A percentile compares a stretch with the other conserved stretches of the same genome.
Evolutionary conservation across 1,139 yeast species (phyloP).

Genomic region (Hyphopichia fennica): DNA sequence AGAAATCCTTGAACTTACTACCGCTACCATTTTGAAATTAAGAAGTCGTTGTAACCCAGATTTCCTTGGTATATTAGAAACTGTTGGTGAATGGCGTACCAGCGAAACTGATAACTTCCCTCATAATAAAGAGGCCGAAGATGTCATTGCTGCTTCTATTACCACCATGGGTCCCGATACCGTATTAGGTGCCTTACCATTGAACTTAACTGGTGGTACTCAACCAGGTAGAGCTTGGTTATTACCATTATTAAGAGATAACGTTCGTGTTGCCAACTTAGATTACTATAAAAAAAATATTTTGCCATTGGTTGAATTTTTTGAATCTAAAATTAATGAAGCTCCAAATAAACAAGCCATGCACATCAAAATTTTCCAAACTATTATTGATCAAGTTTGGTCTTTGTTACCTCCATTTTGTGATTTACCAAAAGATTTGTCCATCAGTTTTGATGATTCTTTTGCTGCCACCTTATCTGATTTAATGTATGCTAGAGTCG

Average conservation of each 20-base stretch:
- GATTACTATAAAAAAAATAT: slow-evolving; percentile 61
- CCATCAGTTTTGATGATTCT: slow-evolving; percentile 60
- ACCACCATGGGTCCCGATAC: slow-evolving; percentile 83
- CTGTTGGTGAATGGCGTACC: slow-evolving; percentile 86
- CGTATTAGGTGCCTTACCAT: slow-evolving; percentile 72
- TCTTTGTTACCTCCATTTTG: slow-evolving; percentile 86
- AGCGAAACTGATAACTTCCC: slow-evolving; percentile 70
- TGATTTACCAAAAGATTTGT: slow-evolving; percentile 79
- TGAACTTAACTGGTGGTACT: slow-evolving; percentile 55
- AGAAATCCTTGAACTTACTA: slow-evolving; percentile 69
- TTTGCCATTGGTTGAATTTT: slow-evolving; percentile 65
- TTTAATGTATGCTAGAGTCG: slow-evolving; percentile 70
- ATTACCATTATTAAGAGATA: slow-evolving; percentile 87
- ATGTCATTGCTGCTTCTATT: slow-evolving; percentile 75
- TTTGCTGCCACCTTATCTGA: slow-evolving; percentile 81
- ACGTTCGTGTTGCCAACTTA: slow-evolving; percentile 70
- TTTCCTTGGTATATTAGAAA: slow-evolving; percentile 61
- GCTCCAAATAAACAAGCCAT: slow-evolving; percentile 54
- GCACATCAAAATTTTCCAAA: slow-evolving; percentile 72
- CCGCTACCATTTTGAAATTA: slow-evolving; percentile 64
- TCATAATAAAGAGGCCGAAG: slow-evolving; percentile 75
- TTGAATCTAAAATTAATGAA: slow-evolving; percentile 47
- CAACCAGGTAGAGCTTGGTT: slow-evolving; percentile 90
- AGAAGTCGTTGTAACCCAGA: slow-evolving; percentile 73
- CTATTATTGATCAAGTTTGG: slow-evolving; percentile 91